Evolutionary conservation across 1,284 basidiomycete genomes (phyloP).

Genomic region (Pascua sp.): DNA sequence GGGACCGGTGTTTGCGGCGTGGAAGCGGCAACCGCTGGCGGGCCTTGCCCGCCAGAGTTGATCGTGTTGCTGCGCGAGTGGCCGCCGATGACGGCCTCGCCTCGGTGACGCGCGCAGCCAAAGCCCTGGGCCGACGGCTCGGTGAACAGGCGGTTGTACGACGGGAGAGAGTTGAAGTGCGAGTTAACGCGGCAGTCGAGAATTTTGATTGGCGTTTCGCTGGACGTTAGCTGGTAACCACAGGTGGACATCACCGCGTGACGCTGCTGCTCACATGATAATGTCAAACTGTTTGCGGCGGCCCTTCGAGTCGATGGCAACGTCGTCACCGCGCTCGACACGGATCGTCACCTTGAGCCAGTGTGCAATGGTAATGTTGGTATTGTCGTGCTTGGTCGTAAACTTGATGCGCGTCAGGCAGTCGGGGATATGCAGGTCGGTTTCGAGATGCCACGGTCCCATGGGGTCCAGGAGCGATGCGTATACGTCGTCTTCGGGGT

Average conservation of each 20-base stretch:
- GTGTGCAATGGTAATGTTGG: constrained; percentile 77
- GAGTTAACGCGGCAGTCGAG: constrained; percentile 68
- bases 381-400: constrained; percentile 75
- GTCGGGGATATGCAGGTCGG: constrained; percentile 50
- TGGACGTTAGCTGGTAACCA: constrained; percentile 7
- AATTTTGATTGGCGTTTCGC: constrained; percentile 51
- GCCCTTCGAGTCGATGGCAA: constrained; percentile 62
- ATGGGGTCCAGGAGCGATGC: constrained; percentile 53
- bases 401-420: constrained; percentile 61
- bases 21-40: neutral
- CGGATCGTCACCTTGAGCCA: constrained; percentile 77
- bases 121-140: constrained; percentile 8
- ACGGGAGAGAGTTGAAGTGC: constrained; percentile 70
- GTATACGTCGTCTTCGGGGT: constrained; percentile 47
- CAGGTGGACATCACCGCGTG: too few relatives aligned
- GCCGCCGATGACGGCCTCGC: constrained; percentile 1
- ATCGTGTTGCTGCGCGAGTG: neutral
- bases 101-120: constrained; percentile 37
- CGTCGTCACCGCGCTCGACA: constrained; percentile 74
- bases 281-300: constrained; percentile 81
- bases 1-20: neutral
- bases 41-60: neutral
- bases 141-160: constrained; percentile 31
- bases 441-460: constrained; percentile 58
- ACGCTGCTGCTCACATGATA: constrained; percentile 61